Base-by-base conservation (phyloP, 257 asterid species). In the Dorcoceras hygrometricum region DNA sequence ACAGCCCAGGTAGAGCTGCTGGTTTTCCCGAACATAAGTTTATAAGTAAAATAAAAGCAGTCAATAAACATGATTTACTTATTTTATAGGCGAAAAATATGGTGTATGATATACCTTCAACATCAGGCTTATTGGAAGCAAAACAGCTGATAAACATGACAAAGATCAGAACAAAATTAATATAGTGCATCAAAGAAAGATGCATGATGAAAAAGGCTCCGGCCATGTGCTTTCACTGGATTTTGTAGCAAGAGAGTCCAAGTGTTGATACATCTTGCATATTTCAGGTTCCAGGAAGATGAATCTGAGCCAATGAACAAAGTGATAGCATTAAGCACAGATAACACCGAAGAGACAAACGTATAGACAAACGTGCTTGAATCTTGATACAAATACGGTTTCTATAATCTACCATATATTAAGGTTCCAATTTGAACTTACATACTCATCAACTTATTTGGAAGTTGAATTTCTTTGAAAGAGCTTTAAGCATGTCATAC, bases 101-200 rank as follows among this genome's bases (percentile, higher is more conserved):
- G 14, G 23, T 9, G 5, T 12, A 14, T 0, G 4, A 25, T 51
- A 11, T 78, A 90, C 98, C 96, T 86, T 91, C 96, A 55, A 79
- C 59, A 76, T 90, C 81, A 39, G 88, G 83, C 54, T 80, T 55
- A 62, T 77, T 81, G 59, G 87, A 73, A 57, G 85, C 84, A 50
- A 34, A 67, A 76, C 71, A 80, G 63, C 77, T 55, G 63, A 70
- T 67, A 48, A 74, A 81, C 65, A 82, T 65, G 57, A 80, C 63
- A 67, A 82, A 77, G 75, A 91, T 78, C 59, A 81, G 27, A 55
- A 78, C 55, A 54, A 75, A 57, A 57, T 55, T 57, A 62, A 79
- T 76, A 23, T 55, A 75, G 31, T 57, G 66, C 65, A 71, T 73
- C 66, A 77, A 62, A 12, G 58, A 50, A 58, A 77, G 57, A 58